Evolutionary conservation across 305 asterid species (phyloP), one percentile per base, ranked within the genome.

Genomic region (Solanum hybrid): DNA sequence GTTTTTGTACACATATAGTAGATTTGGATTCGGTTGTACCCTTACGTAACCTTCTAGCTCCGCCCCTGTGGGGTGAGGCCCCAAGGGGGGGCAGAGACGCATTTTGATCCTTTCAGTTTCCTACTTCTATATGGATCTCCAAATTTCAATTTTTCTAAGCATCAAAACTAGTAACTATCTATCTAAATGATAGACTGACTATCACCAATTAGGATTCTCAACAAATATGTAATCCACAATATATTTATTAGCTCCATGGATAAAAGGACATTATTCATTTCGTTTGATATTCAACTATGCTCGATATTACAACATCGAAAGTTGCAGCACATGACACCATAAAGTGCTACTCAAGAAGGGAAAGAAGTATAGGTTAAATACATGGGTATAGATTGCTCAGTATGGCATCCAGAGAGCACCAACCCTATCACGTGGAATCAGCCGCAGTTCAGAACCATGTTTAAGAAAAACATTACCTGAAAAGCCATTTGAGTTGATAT

Each of bases 401-500:
- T 69, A 35, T 16, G 40, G 64, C 64, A 88, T 76, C 86, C 57
- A 11, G 31, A 4, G 13, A 92, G 95, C 93, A 34, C 98, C 99
- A 77, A 96, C 98, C 89, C 98, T 94, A 90, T 97, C 99, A 2
- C 98, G 95, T 46, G 98, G 98, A 89, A 97, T 97, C 93, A 96
- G 78, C 80, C 97, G 97, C 93, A 95, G 92, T 85, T 97, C 98
- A 2, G 99, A 97, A 85, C 98, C 98, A 91, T 95, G 98, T 91
- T 95, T 94, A 42, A 97, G 99, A 90, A 97, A 97, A 77, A 97
- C 98, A 74, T 96, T 97, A 57, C 98, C 98, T 95, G 96, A 88
- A 93, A 89, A 71, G 34, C 16, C 89, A 24, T 69, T n/a, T 20
- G 57, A 76, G 35, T 77, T 77, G 2, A 76, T 73, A 28, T n/a